Base-by-base conservation (phyloP, 345 rosid species). In the Cardamine occulta region DNA sequence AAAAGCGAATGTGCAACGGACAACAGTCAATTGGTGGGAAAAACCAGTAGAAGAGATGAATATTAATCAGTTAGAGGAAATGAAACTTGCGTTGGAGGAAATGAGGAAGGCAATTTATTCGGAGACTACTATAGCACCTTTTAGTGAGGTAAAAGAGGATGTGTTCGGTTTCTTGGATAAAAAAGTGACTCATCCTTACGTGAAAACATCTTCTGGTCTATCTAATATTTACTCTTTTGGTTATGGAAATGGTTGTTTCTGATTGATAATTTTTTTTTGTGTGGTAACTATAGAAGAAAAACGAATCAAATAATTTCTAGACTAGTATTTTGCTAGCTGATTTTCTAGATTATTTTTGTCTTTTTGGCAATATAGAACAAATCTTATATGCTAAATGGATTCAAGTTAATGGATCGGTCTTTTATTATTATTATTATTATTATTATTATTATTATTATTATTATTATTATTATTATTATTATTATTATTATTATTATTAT, bases 1-100 rank as follows among this genome's bases (percentile, higher is more conserved):
- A 53, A 75, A 60, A 75, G 8, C 14, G 1, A 75, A 26, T 7
- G 47, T 3, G 6, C 57, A 14, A 11, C 10, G 48, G 24, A 44
- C 57, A 6, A n/a, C n/a, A 18, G 53, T 4, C 23, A 60, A 75
- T 19, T 68, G 79, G 74, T 75, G 79, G 79, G 69, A 75, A 39
- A 28, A 31, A 2, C 69, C 79, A 1, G 63, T 75, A n/a, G 74
- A 68, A 6, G 69, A 60, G n/a, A 68, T 75, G 79, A 60, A 39
- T 51, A 34, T 59, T 26, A 6, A 19, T 75, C 68, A 75, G 14
- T 48, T 75, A 75, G 63, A 68, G 1, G 74, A 75, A 52, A 68
- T 75, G 74, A 75, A 68, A 68, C 40, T 5, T 51, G 74, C 63
- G 0, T 28, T 75, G 26, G 74, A 51, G 10, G 69, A 75, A 13